Evolutionary conservation across 176 grass and related monocot genomes (phyloP), one percentile per base, ranked within the genome.

Genomic region (Juncus effusus): DNA sequence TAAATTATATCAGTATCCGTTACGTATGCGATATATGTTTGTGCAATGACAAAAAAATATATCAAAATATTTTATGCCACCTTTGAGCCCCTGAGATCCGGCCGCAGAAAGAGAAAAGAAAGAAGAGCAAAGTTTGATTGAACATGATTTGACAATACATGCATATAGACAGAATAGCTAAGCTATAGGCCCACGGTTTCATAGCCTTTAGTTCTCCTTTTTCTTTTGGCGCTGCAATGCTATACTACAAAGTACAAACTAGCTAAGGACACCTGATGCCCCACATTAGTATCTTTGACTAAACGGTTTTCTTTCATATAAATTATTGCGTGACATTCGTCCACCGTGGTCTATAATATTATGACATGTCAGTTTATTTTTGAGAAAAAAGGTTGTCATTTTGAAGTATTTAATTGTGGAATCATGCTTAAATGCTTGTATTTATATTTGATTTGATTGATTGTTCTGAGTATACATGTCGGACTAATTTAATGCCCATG

Each of bases 211-310:
- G 37, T 16, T 76, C 6, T 40, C 36, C n/a, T 56, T 64, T 75
- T 63, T 50, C 19, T 10, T 51, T 47, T 39, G 16, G 10, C 28
- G 13, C 3, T 59, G 16, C 14, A 36, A 40, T 10, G 15, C 8
- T 55, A 51, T 15, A n/a, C n/a, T 45, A 37, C 54, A 19, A 44
- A n/a, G 56, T 54, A 70, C 52, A 41, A 42, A 10, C 52, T 71
- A 12, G 3, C 6, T 40, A 71, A 71, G 68, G 55, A 71, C 68
- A 71, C 68, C 68, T 71, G 68, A 71, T 71, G 9, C 68, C 68
- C 68, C 68, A 71, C 68, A 41, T 59, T 8, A 71, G 68, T 71
- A 71, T 71, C 73, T 76, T 76, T 76, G 73, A 76, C 73, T 19
- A 50, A 16, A 42, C 15, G 13, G 16, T 16, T 72, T 39, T 37